Evolutionary conservation across 805 yeast species (phyloP), one percentile per base, ranked within the genome.

Genomic region (Teunomyces tritomae): DNA sequence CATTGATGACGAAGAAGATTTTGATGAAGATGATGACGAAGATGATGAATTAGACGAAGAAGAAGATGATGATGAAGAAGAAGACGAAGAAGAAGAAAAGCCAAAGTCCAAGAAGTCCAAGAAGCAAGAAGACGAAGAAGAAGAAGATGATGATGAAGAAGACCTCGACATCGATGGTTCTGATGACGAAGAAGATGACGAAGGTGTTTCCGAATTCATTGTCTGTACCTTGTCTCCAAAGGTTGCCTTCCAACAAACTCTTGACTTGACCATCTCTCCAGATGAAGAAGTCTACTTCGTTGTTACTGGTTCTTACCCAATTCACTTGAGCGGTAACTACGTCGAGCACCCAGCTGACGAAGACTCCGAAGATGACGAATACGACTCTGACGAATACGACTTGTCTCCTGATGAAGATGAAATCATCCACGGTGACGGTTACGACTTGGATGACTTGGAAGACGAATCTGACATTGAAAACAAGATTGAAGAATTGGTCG

Each of bases 221-320:
- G 74, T 94, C 52, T 87, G 96, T 74, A 94, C 99, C 47, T 79
- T 94, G 55, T 84, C 95, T 47, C 98, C 99, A 70, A 78, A 84
- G 63, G 64, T 78, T 46, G 89, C 84, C 68, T 86, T 67, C 71
- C 99, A 94, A 78, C 98, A 92, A 78, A 76, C 95, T 48, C 68
- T 94, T 48, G 97, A 94, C 64, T 73, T 94, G 56, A 88, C 95
- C 62, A 86, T 94, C 63, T 80, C 85, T 47, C 96, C 98, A 62
- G 92, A 84, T 62, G 99, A 94, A 75, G 96, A 91, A 64, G 89
- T 94, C 52, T 84, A 78, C 76, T 94, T 94, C 64, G 96, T 89
- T 63, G 97, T 88, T 49, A 87, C 96, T 52, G 99, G 99, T 64
- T 89, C 97, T 26, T 92, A 90, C 77, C 87, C 96, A 56, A 78